These are phyloP conservation scores for Protomyces inouyei DNA, from an alignment of 1,139 yeast species.

Conservation along the genomic window DNA sequence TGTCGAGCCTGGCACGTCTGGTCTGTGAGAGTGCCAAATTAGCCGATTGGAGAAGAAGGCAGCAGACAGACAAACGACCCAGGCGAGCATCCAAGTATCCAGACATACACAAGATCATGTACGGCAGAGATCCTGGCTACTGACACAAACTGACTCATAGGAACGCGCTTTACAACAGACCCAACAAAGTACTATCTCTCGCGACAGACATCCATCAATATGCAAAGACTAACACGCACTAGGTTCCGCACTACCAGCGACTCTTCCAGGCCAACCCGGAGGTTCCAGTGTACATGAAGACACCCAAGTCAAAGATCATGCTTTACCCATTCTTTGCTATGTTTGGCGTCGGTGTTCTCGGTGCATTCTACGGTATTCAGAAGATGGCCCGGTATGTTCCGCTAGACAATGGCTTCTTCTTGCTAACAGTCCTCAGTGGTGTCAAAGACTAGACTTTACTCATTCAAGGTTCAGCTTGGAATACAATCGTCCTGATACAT, in stretches of 20 bases:
- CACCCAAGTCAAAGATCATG: slow-evolving; percentile 65
- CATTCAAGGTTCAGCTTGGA: neutral
- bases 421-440: slow-evolving; percentile 2
- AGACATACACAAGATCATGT: neutral
- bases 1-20: too few relatives aligned
- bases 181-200: slow-evolving; percentile 5
- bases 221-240: neutral
- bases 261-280: slow-evolving; percentile 41
- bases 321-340: slow-evolving; percentile 88
- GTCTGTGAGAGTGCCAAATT: neutral
- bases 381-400: slow-evolving; percentile 20
- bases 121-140: neutral
- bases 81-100: too few relatives aligned
- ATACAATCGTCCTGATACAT: too few relatives aligned
- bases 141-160: neutral
- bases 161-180: slow-evolving; percentile 24
- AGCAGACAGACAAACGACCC: neutral
- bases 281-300: slow-evolving; percentile 43
- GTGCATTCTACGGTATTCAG: slow-evolving; percentile 21
- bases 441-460: slow-evolving; percentile 8
- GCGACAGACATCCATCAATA: neutral
- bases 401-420: too few relatives aligned
- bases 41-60: neutral
- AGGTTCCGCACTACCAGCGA: slow-evolving; percentile 42
- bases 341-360: slow-evolving; percentile 41